A percentile compares a stretch with the other conserved stretches of the same genome.
Conservation (phyloP, 164 flowering plant species). For the Hamamelis virginiana region DNA sequence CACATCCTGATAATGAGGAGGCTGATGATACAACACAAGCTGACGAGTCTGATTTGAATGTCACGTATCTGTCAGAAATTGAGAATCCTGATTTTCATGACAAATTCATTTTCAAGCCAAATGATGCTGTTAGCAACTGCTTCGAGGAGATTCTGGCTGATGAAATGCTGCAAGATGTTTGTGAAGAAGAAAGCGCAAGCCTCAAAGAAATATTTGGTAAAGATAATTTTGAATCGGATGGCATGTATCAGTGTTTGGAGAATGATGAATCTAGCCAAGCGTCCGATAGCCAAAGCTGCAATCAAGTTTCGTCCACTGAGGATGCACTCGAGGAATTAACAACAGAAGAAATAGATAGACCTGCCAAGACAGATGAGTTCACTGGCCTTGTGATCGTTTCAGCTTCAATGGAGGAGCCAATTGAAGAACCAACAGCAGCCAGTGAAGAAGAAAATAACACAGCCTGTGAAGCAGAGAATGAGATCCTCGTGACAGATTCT, state of each 20-base stretch:
- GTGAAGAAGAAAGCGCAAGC: constrained; percentile 24
- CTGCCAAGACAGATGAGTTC: constrained; percentile 6
- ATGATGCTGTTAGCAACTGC: constrained; percentile 1
- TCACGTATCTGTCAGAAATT: background rate
- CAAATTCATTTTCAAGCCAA: background rate
- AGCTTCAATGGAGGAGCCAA: constrained; percentile 8
- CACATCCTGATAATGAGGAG: constrained; percentile 19
- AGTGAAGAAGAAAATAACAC: constrained; percentile 1
- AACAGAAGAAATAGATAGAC: background rate
- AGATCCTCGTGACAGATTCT: background rate
- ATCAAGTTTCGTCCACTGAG: constrained; percentile 7
- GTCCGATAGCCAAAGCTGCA: background rate
- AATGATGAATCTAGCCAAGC: constrained; percentile 9
- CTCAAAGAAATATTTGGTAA: constrained; percentile 7
- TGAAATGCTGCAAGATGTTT: constrained; percentile 13
- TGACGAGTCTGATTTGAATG: constrained; percentile 3
- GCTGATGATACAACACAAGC: background rate
- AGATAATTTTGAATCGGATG: constrained; percentile 7
- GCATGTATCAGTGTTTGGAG: constrained; percentile 3
- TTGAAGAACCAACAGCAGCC: constrained; percentile 1
- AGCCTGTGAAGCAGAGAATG: background rate
- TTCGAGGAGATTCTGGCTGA: constrained; percentile 16
- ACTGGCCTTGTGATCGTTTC: background rate
- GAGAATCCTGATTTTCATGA: background rate
- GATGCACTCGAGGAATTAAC: constrained; percentile 12